Percentiles rank a stretch among this genome's conserved stretches.
Conservation (phyloP, 2,329 filamentous ascomycete genomes). For the Huntiella moniliformis region DNA sequence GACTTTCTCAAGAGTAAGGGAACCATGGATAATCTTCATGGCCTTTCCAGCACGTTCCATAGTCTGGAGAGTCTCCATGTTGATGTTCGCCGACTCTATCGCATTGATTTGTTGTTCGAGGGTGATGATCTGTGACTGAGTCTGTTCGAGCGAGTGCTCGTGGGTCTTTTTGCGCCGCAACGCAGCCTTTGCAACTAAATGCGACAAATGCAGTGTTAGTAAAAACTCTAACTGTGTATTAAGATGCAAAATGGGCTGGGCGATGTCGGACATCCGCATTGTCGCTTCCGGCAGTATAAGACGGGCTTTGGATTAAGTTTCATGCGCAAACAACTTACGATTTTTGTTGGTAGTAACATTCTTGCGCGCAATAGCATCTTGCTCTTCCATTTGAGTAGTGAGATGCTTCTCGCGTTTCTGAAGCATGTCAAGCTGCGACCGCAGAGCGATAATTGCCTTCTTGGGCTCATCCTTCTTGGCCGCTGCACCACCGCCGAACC, state of each 20-base stretch:
- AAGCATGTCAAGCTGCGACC: slow-evolving; percentile 87
- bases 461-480: slow-evolving; percentile 90
- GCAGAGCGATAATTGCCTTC: slow-evolving; percentile 79
- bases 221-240: background rate
- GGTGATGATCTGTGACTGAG: slow-evolving; percentile 70
- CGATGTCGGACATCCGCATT: too few relatives aligned
- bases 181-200: slow-evolving; percentile 68
- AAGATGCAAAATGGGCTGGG: background rate
- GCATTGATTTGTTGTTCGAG: slow-evolving; percentile 90
- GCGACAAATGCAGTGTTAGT: slow-evolving; percentile 6
- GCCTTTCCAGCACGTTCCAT: slow-evolving; percentile 83
- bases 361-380: slow-evolving; percentile 76
- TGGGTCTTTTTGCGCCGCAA: slow-evolving; percentile 87
- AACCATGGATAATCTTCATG: slow-evolving; percentile 84
- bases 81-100: slow-evolving; percentile 97
- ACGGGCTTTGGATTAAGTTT: too few relatives aligned
- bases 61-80: slow-evolving; percentile 82
- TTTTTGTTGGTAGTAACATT: slow-evolving; percentile 78
- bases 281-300: too few relatives aligned
- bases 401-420: slow-evolving; percentile 90
- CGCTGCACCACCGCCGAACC: slow-evolving; percentile 71
- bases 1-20: slow-evolving; percentile 83
- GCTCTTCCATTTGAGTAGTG: slow-evolving; percentile 80
- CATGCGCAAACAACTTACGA: slow-evolving; percentile 35
- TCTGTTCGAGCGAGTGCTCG: slow-evolving; percentile 83